phyloP scores from a whole-genome alignment of 2,329 filamentous ascomycete species.

The Cladosporium sp. region DNA sequence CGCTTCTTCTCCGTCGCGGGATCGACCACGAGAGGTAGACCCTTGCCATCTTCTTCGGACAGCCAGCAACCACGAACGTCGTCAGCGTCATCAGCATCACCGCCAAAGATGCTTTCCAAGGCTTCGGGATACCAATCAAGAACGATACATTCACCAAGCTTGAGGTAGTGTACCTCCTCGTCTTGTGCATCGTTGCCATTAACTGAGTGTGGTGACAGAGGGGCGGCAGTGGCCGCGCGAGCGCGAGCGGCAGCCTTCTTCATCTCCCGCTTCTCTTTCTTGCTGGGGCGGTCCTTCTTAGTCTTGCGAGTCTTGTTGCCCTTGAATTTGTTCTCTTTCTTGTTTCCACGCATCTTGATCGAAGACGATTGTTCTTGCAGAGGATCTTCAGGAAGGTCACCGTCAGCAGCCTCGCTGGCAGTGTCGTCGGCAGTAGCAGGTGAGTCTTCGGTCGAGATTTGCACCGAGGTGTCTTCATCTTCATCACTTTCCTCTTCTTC shows the following conservation, averaged over 20 bases:
- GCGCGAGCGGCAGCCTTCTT: background rate
- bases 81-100: conserved; percentile 38
- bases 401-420: conserved; percentile 12
- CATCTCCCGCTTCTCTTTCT: conserved; percentile 16
- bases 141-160: conserved; percentile 77
- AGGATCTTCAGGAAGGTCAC: conserved; percentile 18
- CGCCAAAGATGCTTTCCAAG: conserved; percentile 65
- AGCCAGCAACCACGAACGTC: conserved; percentile 54
- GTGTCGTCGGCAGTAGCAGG: background rate
- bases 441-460: conserved; percentile 4
- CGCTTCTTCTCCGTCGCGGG: conserved; percentile 61
- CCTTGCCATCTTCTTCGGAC: conserved; percentile 52
- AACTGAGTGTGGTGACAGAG: conserved; percentile 4
- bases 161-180: conserved; percentile 47
- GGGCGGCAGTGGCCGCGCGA: background rate
- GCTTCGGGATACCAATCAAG: conserved; percentile 77
- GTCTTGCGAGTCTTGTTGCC: conserved; percentile 14
- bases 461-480: conserved; percentile 11
- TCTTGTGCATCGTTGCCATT: conserved; percentile 11
- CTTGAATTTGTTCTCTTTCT: conserved; percentile 21
- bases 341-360: conserved; percentile 12
- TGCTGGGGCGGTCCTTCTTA: conserved; percentile 11
- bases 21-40: conserved; percentile 51
- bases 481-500: conserved; percentile 21
- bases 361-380: background rate